phyloP scores from a whole-genome alignment of 2,329 filamentous ascomycete species.

The Chalara sp. region DNA sequence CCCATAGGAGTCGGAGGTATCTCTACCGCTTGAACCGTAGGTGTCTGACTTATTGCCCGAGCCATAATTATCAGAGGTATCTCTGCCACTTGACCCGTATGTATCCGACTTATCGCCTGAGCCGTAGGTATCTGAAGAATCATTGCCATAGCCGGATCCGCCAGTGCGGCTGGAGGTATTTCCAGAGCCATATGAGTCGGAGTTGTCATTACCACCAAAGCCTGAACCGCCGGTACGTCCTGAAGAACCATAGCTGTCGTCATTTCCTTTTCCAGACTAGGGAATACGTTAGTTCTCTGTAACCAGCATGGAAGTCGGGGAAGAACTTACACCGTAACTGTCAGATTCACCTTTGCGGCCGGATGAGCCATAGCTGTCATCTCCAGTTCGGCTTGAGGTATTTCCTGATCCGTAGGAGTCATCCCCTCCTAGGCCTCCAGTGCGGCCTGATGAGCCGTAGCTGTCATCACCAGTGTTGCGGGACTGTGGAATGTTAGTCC shows the following conservation, averaged over 20 bases:
- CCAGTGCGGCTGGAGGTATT: not conserved
- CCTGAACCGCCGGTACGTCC: slow-evolving; percentile 15
- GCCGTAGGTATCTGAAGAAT: slow-evolving; percentile 13
- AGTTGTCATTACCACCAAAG: not conserved
- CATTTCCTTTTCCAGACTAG: slow-evolving; percentile 2
- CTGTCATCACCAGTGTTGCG: not conserved
- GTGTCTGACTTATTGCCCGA: slow-evolving; percentile 12
- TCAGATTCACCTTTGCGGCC: slow-evolving; percentile 7
- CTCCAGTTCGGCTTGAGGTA: slow-evolving; percentile 6
- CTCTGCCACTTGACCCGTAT: slow-evolving; percentile 9
- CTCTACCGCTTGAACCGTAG: slow-evolving; percentile 9
- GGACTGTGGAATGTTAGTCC: not conserved
- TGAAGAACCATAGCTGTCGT: slow-evolving; percentile 16
- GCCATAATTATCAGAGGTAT: slow-evolving; percentile 16
- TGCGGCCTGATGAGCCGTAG: slow-evolving; percentile 11
- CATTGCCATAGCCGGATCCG: slow-evolving; percentile 10
- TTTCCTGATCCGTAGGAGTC: slow-evolving; percentile 1
- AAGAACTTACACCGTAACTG: slow-evolving; percentile 5
- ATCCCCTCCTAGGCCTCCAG: not conserved
- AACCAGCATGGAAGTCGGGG: not conserved
- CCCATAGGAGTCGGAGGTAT: slow-evolving; percentile 16
- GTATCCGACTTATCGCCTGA: slow-evolving; percentile 12
- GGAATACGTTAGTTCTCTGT: not conserved
- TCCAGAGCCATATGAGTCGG: slow-evolving; percentile 6
- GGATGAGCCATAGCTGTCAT: slow-evolving; percentile 21